These are phyloP conservation scores for Aspergillus saccharolyticus DNA, from an alignment of 495 filamentous ascomycete species.

Conservation along the genomic window DNA sequence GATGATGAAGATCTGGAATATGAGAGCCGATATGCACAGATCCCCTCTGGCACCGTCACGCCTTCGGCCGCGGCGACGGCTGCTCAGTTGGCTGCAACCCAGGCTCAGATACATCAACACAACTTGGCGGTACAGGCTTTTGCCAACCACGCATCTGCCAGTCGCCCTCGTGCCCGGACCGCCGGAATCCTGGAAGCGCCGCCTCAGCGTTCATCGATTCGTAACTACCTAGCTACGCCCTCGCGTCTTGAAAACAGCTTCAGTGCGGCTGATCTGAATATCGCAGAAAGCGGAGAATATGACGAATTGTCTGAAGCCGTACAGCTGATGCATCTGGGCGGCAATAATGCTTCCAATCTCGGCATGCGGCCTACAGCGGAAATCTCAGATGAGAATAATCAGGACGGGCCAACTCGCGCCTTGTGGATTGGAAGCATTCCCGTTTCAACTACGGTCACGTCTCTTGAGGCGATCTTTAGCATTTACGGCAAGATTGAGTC, in stretches of 20 bases:
- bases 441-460: constrained; percentile 92
- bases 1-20: constrained; percentile 88
- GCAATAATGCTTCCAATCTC: constrained; percentile 54
- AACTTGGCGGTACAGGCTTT: constrained; percentile 92
- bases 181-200: constrained; percentile 88
- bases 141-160: constrained; percentile 73
- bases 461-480: constrained; percentile 87
- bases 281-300: constrained; percentile 68
- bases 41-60: constrained; percentile 65
- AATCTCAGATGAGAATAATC: constrained; percentile 61
- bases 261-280: constrained; percentile 68
- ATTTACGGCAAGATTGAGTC: constrained; percentile 87
- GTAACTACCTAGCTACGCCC: constrained; percentile 68
- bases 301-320: constrained; percentile 70
- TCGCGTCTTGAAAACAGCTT: constrained; percentile 83
- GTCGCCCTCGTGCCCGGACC: constrained; percentile 79
- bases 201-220: constrained; percentile 63
- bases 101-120: constrained; percentile 88
- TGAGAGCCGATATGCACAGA: constrained; percentile 47
- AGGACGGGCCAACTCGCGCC: constrained; percentile 87
- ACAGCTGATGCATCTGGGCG: constrained; percentile 69
- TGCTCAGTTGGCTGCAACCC: constrained; percentile 70
- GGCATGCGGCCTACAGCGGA: constrained; percentile 40
- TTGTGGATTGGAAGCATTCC: constrained; percentile 97
- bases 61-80: constrained; percentile 65